Base-by-base conservation (phyloP, 139 green algal species). In the Chlorella sp. region DNA sequence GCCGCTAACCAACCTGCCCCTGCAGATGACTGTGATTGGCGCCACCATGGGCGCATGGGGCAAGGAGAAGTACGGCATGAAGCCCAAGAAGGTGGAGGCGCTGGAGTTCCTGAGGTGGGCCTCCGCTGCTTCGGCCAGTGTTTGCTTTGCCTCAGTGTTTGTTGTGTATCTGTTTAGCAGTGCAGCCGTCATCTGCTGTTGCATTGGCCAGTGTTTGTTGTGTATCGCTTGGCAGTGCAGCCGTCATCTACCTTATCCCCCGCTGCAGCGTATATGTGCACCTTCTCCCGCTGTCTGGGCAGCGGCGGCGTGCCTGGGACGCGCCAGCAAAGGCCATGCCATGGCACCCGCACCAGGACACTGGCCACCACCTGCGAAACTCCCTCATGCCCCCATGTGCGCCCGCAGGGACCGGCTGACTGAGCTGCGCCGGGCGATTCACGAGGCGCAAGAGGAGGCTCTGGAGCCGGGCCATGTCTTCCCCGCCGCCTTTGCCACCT, bases 401-500 rank as follows among this genome's bases (percentile, higher is more conserved):
- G 1, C 40, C 51, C 70, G 58, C 85, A 84, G 76, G 4, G 78
- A 90, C 44, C 86, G 86, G 17, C 89, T 96, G 43, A 58, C 88
- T 28, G 62, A 88, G 69, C 88, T 94, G 80, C 77, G 76, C 67
- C 51, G 75, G 5, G 58, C 87, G 32, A 92, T 95, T 38, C n/a
- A 82, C 46, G 67, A 88, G 73, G 68, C 84, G 54, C 82, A 90
- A 73, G 51, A 73, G 38, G 40, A 65, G 41, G 85, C 88, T 16
- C 79, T 30, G 3, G 41, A 36, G 19, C 76, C 84, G 0, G 36
- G n/a, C 70, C 73, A 26, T 30, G 32, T 88, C 36, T 84, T 77
- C 32, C 88, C 90, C 68, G 72, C 83, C 36, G 88, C 90, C 58
- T 92, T 93, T 84, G 90, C 90, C 62, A 93, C 90, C 56, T 92